Evolutionary conservation across 192 early-diverging fungal species (phyloP).

Genomic region (Linnemannia elongata): DNA sequence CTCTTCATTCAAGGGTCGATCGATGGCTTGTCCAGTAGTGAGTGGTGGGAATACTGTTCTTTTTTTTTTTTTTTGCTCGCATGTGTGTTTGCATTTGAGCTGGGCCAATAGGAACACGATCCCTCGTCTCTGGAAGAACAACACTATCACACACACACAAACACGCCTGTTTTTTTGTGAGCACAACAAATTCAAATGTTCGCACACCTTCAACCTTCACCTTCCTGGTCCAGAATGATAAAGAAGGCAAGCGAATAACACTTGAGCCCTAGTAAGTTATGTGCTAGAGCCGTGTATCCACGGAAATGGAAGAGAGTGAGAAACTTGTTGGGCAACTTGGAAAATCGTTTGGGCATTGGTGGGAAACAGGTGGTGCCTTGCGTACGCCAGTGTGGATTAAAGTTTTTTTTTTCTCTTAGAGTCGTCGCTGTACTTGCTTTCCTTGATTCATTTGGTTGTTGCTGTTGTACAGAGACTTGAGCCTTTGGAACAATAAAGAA

Average conservation of each 20-base stretch:
- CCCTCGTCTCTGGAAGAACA: conserved; percentile 8
- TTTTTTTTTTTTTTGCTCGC: background rate
- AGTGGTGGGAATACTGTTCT: background rate
- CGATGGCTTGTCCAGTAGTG: too few relatives aligned
- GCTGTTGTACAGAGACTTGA: background rate
- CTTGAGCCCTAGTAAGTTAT: background rate
- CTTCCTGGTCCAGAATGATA: background rate
- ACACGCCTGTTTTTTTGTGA: conserved; percentile 11
- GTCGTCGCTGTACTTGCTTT: background rate
- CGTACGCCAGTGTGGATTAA: background rate
- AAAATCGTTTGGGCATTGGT: background rate
- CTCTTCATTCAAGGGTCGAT: background rate
- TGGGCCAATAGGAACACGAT: conserved; percentile 40
- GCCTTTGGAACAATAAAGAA: background rate
- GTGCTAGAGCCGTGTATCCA: background rate
- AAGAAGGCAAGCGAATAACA: background rate
- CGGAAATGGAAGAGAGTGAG: background rate
- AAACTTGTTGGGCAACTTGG: background rate
- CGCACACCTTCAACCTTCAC: conserved; percentile 2
- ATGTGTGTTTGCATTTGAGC: conserved; percentile 16
- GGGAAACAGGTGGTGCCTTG: background rate
- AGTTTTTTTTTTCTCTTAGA: background rate
- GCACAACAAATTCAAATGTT: conserved; percentile 5
- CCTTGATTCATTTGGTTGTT: background rate
- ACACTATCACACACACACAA: background rate